Percentiles rank a stretch among this genome's conserved stretches.
phyloP scores from a whole-genome alignment of 805 yeast species.

The Scheffersomyces stipitis region DNA sequence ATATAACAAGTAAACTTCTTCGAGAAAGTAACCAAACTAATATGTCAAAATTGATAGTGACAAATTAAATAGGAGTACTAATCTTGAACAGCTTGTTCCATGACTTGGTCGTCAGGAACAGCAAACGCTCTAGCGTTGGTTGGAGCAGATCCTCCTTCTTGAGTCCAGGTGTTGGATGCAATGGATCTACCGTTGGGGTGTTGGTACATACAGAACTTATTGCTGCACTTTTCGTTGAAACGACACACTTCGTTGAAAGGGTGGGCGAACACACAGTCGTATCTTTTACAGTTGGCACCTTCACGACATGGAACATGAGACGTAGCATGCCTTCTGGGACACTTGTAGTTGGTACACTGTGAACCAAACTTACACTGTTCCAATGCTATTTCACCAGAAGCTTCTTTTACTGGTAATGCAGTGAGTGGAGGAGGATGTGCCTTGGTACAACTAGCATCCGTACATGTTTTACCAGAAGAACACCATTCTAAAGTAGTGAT shows the following conservation, averaged over 20 bases:
- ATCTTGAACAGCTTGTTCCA: constrained; percentile 46
- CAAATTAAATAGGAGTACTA: too few species aligned
- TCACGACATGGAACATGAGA: constrained; percentile 75
- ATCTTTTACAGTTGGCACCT: constrained; percentile 73
- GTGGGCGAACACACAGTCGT: constrained; percentile 81
- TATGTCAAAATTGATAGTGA: too few species aligned
- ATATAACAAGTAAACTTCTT: not conserved
- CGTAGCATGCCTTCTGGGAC: constrained; percentile 84
- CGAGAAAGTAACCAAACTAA: too few species aligned
- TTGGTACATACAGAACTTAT: constrained; percentile 65
- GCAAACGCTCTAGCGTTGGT: constrained; percentile 73
- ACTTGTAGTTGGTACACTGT: constrained; percentile 72
- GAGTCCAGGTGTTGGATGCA: constrained; percentile 37
- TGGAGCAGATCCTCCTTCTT: constrained; percentile 22
- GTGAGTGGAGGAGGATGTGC: constrained; percentile 79
- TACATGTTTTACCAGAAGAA: constrained; percentile 63
- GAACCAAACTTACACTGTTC: constrained; percentile 83
- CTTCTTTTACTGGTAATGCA: constrained; percentile 29
- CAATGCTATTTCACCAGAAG: constrained; percentile 48
- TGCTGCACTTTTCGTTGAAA: constrained; percentile 74
- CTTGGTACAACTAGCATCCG: constrained; percentile 58
- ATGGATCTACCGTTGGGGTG: constrained; percentile 76
- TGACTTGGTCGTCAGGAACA: constrained; percentile 68
- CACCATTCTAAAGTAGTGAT: constrained; percentile 77
- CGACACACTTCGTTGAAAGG: constrained; percentile 80